phyloP scores from a whole-genome alignment of 208 protist genomes.

The Kentomonas sorsogonicus region DNA sequence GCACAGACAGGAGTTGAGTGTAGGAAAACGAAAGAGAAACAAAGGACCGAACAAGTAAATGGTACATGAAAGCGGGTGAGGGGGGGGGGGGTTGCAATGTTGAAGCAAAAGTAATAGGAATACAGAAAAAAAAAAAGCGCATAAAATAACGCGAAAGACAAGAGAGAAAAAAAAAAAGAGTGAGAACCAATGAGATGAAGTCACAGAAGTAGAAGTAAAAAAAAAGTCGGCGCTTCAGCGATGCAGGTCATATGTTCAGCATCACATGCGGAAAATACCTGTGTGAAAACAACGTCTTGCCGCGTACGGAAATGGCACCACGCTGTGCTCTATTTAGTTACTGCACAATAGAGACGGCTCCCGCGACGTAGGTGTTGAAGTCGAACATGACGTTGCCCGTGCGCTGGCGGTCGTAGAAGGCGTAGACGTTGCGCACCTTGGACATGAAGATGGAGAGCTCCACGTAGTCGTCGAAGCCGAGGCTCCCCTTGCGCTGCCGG shows the following conservation, averaged over 20 bases:
- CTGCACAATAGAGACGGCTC: constrained; percentile 52
- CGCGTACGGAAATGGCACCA: too few relatives aligned
- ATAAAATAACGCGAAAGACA: neutral
- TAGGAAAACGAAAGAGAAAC: neutral
- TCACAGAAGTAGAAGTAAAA: too few relatives aligned
- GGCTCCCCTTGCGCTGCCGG: constrained; percentile 50
- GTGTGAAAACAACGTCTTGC: too few relatives aligned
- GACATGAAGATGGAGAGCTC: constrained; percentile 85
- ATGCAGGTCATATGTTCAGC: too few relatives aligned
- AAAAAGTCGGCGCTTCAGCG: too few relatives aligned
- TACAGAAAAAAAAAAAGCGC: neutral
- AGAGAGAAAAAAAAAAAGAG: constrained; percentile 1
- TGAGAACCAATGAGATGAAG: too few relatives aligned
- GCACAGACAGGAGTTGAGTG: neutral
- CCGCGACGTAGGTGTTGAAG: constrained; percentile 65
- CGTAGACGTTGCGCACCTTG: constrained; percentile 61
- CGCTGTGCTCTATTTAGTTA: too few relatives aligned
- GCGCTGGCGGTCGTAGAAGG: constrained; percentile 65
- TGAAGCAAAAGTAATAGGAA: constrained; percentile 5
- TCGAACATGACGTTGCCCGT: constrained; percentile 65
- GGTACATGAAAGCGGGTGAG: constrained; percentile 1
- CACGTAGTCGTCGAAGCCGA: constrained; percentile 87
- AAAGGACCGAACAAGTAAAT: constrained; percentile 13
- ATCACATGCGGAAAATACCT: too few relatives aligned
- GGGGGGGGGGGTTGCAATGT: neutral